These are phyloP conservation scores for Schoenoplectus triqueter DNA, from an alignment of 202 grass and related monocot species.

Conservation along the genomic window DNA sequence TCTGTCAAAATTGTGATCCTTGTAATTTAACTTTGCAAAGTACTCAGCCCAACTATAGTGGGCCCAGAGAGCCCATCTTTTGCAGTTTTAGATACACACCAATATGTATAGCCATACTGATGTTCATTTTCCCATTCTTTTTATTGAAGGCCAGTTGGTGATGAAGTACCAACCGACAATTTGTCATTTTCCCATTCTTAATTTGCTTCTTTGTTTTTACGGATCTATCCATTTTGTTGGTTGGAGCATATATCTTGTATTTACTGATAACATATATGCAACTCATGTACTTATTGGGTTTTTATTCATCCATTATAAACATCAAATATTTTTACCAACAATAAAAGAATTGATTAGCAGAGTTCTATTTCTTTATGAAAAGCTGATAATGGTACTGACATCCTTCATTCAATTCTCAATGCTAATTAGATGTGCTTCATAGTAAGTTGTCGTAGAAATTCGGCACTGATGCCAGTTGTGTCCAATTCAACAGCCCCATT, in stretches of 20 bases:
- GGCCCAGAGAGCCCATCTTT: background rate
- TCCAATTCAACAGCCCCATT: too few relatives aligned
- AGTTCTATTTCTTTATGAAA: too few relatives aligned
- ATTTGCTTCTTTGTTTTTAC: background rate
- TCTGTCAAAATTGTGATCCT: background rate
- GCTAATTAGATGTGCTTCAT: background rate
- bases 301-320: background rate
- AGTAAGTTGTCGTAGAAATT: background rate
- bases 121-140: background rate
- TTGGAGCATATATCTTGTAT: background rate
- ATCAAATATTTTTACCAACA: background rate
- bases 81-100: background rate
- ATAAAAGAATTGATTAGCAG: background rate
- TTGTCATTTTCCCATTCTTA: too few relatives aligned
- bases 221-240: background rate
- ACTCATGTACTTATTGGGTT: background rate
- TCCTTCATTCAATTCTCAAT: background rate
- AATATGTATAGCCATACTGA: background rate
- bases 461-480: background rate
- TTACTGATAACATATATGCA: background rate
- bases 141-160: too few relatives aligned
- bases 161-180: too few relatives aligned
- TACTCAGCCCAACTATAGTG: background rate
- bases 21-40: background rate
- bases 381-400: background rate